These are phyloP conservation scores for Kodamaea kaohsiungensis DNA, from an alignment of 805 yeast genomes.

Conservation along the genomic window DNA sequence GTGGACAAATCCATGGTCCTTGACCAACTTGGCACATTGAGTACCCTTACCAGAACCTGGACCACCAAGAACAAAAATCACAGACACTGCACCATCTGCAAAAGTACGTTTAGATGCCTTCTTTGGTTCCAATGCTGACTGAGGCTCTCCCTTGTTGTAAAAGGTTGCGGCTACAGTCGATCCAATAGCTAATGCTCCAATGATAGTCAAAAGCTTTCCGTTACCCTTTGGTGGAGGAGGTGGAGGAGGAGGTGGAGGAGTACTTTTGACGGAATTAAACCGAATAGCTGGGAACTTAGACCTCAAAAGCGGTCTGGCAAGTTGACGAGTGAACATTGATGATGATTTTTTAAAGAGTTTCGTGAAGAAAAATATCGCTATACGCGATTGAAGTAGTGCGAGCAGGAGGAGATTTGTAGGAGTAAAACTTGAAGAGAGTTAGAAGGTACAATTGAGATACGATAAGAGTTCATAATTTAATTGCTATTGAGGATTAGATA, in stretches of 20 bases:
- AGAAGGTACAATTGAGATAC: no score
- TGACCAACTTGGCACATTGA: slow-evolving; percentile 84
- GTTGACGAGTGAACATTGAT: slow-evolving; percentile 7
- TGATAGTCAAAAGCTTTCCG: slow-evolving; percentile 27
- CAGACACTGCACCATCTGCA: slow-evolving; percentile 66
- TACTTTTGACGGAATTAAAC: slow-evolving; percentile 16
- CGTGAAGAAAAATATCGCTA: background rate
- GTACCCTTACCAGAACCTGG: slow-evolving; percentile 99
- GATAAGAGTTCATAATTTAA: no score
- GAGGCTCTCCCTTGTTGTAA: slow-evolving; percentile 45
- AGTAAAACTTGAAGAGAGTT: no score
- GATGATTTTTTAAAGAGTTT: background rate
- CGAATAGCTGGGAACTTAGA: slow-evolving; percentile 7
- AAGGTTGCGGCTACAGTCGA: slow-evolving; percentile 46
- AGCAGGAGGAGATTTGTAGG: no score
- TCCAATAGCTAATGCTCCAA: slow-evolving; percentile 53
- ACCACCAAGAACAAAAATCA: slow-evolving; percentile 91
- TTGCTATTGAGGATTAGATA: no score
- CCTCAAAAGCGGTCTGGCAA: slow-evolving; percentile 4
- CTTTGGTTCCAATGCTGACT: slow-evolving; percentile 45
- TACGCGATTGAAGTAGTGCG: background rate
- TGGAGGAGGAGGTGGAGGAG: slow-evolving; percentile 15
- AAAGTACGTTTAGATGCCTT: slow-evolving; percentile 46
- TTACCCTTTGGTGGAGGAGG: slow-evolving; percentile 17
- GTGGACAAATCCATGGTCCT: slow-evolving; percentile 80